Percentiles rank a stretch among this genome's conserved stretches.
Conservation (phyloP, 257 asterid genomes). For the Mitragyna speciosa region DNA sequence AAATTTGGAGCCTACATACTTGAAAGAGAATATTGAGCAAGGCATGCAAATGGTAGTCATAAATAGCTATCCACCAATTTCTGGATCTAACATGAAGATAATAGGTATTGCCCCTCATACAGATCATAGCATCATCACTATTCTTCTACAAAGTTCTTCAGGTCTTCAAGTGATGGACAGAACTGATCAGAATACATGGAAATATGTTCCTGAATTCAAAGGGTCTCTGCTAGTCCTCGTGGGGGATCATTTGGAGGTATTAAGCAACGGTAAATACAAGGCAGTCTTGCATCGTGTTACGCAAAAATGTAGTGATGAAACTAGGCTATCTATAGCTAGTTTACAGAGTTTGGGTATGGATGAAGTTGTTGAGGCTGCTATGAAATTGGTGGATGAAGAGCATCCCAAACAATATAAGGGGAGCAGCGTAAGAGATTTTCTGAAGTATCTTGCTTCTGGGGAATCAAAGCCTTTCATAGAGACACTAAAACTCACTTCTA, state of each 20-base stretch:
- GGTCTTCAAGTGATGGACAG: slow-evolving; percentile 34
- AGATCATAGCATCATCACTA: slow-evolving; percentile 39
- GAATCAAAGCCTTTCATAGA: slow-evolving; percentile 27
- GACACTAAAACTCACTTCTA: slow-evolving; percentile 16
- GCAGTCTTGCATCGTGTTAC: slow-evolving; percentile 2
- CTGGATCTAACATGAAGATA: not conserved
- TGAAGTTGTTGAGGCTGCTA: slow-evolving; percentile 36
- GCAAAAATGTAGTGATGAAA: not conserved
- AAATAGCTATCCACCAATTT: slow-evolving; percentile 2
- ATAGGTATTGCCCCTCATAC: slow-evolving; percentile 28
- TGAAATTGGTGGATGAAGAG: slow-evolving; percentile 22
- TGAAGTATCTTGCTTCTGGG: slow-evolving; percentile 32
- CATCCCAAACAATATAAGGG: slow-evolving; percentile 25
- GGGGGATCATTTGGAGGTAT: slow-evolving; percentile 5
- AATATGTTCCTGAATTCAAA: not conserved
- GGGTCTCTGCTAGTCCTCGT: slow-evolving; percentile 5
- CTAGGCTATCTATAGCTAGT: slow-evolving; percentile 38
- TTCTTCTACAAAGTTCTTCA: slow-evolving; percentile 33
- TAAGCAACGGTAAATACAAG: slow-evolving; percentile 14
- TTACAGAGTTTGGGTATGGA: slow-evolving; percentile 39
- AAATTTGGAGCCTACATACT: slow-evolving; percentile 5
- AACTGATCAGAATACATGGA: not conserved
- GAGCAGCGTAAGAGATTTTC: slow-evolving; percentile 36
- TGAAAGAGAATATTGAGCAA: slow-evolving; percentile 1
- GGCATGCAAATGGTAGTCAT: slow-evolving; percentile 4